Base-by-base conservation (phyloP, 306 rosid genomes). In the Cicer cuneatum region DNA sequence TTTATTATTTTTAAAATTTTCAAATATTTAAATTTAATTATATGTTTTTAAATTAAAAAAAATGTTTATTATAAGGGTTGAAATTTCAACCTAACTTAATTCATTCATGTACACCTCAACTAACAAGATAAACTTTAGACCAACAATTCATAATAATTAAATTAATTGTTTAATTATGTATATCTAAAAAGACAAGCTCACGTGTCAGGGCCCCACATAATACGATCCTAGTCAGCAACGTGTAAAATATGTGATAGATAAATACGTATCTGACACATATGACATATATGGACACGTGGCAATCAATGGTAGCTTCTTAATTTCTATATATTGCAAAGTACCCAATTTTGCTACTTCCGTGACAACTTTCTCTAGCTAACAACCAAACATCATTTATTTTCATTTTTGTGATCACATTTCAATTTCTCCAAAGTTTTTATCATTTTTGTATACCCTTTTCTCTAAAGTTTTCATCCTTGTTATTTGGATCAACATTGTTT, bases 211-310 rank as follows among this genome's bases (percentile, higher is more conserved):
- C 5, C 69, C 71, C 52, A 40, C 41, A 29, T 29, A 7, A 29
- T 2, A 69, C 0, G 8, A 56, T 83, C 82, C 80, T 68, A 78
- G 62, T 76, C 84, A 84, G 82, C 84, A 61, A 35, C 65, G 66
- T 58, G 83, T 68, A 29, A 18, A 5, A 12, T 66, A 76, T 46
- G 57, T 67, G 77, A 61, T 48, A 58, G 65, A 60, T 10, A 37
- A 74, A 75, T 75, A 75, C 83, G 65, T 46, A 81, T 56, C 74
- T 69, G 67, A 70, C 85, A 77, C 72, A 75, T 72, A 45, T 10
- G 47, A 10, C 12, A 7, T 10, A 9, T 12, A 21, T 4, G 21
- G 72, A 73, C 69, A 81, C 78, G 78, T 80, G 87, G 80, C 80
- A 12, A 2, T 2, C 9, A 2, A 0, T 2, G 7, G 13, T 1